These are phyloP conservation scores for Polygonum maritimum DNA, from an alignment of 148 eudicot genomes.

Conservation along the genomic window DNA sequence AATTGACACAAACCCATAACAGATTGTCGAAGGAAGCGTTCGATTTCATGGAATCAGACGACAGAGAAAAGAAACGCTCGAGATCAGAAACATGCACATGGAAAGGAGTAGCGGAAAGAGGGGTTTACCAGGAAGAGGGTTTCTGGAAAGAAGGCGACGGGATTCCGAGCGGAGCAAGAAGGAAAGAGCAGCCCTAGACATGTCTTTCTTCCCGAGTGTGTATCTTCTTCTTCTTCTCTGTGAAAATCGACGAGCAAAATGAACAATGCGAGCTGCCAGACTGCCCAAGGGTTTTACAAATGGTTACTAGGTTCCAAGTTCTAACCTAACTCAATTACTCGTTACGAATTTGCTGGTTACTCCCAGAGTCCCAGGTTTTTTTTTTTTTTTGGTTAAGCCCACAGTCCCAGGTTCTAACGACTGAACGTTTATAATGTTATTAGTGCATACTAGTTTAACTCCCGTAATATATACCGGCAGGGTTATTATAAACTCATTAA, in stretches of 20 bases:
- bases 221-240: not conserved
- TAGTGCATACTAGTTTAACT: too few relatives aligned
- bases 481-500: too few relatives aligned
- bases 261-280: not conserved
- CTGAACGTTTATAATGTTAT: too few relatives aligned
- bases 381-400: too few relatives aligned
- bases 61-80: not conserved
- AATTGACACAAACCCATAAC: not conserved
- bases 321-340: too few relatives aligned
- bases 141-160: constrained; percentile 24
- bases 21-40: not conserved
- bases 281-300: not conserved
- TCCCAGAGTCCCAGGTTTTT: too few relatives aligned
- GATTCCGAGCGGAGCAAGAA: constrained; percentile 35
- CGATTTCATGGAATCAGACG: constrained; percentile 4
- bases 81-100: not conserved
- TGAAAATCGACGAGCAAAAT: not conserved
- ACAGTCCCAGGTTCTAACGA: too few relatives aligned
- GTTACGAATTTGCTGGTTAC: too few relatives aligned
- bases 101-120: not conserved
- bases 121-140: constrained; percentile 20
- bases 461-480: too few relatives aligned
- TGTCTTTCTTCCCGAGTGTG: constrained; percentile 4
- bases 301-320: too few relatives aligned
- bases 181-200: constrained; percentile 39